Percentiles rank a stretch among this genome's conserved stretches.
These are phyloP conservation scores for Tuber microsphaerosporum DNA, from an alignment of 495 filamentous ascomycete species.

Conservation along the genomic window DNA sequence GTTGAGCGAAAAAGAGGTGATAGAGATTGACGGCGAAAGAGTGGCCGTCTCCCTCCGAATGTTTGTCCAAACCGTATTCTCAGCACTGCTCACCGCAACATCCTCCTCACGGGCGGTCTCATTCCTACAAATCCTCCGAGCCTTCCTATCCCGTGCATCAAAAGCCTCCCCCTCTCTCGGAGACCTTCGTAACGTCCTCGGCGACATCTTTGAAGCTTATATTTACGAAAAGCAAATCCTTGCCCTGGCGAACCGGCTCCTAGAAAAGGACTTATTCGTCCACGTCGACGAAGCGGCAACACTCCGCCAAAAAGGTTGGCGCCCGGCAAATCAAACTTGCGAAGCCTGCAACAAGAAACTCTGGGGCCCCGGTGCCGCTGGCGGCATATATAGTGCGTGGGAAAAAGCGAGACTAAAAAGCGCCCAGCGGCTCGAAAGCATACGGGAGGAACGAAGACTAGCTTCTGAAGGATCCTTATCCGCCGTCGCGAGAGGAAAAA, in stretches of 20 bases:
- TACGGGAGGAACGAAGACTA: conserved; percentile 32
- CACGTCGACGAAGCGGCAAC: conserved; percentile 67
- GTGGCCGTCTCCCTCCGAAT: conserved; percentile 61
- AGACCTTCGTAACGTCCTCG: conserved; percentile 75
- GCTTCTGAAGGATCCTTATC: conserved; percentile 27
- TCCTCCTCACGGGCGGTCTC: conserved; percentile 50
- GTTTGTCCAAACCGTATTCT: conserved; percentile 84
- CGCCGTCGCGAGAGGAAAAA: conserved; percentile 38
- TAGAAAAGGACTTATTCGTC: conserved; percentile 84
- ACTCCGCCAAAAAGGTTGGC: conserved; percentile 81
- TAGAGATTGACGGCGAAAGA: conserved; percentile 48
- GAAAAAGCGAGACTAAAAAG: conserved; percentile 54
- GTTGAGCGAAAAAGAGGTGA: conserved; percentile 15
- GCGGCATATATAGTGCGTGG: conserved; percentile 74
- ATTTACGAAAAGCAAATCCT: conserved; percentile 86
- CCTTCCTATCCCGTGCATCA: conserved; percentile 79
- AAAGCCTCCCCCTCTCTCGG: conserved; percentile 74
- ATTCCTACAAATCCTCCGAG: conserved; percentile 81
- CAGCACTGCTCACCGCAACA: conserved; percentile 70
- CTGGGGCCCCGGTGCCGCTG: conserved; percentile 83
- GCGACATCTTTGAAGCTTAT: conserved; percentile 88
- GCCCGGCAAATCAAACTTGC: conserved; percentile 74
- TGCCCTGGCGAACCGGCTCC: conserved; percentile 70
- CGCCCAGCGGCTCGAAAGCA: conserved; percentile 41
- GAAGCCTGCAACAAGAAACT: conserved; percentile 74